Evolutionary conservation across 192 early-diverging fungal genomes (phyloP).

Genomic region (Geosiphon pyriformis): DNA sequence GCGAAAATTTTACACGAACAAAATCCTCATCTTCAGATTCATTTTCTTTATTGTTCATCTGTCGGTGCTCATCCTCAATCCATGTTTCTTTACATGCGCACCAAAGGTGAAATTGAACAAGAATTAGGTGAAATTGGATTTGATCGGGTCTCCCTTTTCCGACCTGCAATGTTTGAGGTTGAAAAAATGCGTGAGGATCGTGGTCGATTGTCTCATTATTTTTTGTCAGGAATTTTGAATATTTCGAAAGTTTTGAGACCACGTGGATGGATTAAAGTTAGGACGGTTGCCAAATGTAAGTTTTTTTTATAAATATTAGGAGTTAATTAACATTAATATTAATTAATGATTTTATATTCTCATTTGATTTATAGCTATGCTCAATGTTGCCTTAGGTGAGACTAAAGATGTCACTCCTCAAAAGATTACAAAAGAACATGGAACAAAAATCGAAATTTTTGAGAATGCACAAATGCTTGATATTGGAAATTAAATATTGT

Average conservation of each 20-base stretch:
- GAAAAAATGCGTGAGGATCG: background rate
- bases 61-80: conserved; percentile 53
- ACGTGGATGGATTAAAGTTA: background rate
- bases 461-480: too few relatives aligned
- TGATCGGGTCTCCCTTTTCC: conserved; percentile 57
- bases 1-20: conserved; percentile 54
- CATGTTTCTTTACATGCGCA: conserved; percentile 59
- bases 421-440: background rate
- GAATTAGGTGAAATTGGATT: conserved; percentile 59
- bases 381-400: background rate
- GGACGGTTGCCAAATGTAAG: background rate
- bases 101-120: conserved; percentile 77
- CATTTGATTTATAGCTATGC: background rate
- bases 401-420: background rate
- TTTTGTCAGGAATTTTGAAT: background rate
- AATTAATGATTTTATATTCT: background rate
- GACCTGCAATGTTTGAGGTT: conserved; percentile 42
- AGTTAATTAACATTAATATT: background rate
- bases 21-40: conserved; percentile 41
- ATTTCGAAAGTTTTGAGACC: background rate
- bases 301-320: background rate
- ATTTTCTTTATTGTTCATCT: conserved; percentile 49
- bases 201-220: background rate
- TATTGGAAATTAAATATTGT: too few relatives aligned
- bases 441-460: conserved; percentile 1